phyloP scores from a whole-genome alignment of 805 yeast species.

The Sugiyamaella americana region DNA sequence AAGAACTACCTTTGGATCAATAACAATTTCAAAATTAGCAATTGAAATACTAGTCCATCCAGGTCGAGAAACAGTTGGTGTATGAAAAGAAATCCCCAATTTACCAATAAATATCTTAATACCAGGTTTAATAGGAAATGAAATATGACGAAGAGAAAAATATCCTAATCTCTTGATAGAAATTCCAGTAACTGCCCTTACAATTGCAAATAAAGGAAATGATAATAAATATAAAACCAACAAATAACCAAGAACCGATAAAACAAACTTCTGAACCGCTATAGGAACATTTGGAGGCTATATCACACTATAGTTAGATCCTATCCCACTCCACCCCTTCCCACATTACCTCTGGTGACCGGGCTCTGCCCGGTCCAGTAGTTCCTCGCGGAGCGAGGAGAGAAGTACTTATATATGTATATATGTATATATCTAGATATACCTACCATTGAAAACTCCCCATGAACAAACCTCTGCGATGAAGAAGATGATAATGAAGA shows the following conservation, averaged over 20 bases:
- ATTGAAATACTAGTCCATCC: constrained; percentile 34
- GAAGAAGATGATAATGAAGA: too few relatives aligned
- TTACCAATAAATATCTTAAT: constrained; percentile 31
- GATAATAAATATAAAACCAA: constrained; percentile 28
- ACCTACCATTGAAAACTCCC: too few relatives aligned
- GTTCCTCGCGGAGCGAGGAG: background rate
- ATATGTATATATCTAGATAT: too few relatives aligned
- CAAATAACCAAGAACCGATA: constrained; percentile 17
- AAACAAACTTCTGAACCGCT: constrained; percentile 14
- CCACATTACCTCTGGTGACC: background rate
- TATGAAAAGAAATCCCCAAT: constrained; percentile 33
- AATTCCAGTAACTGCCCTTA: constrained; percentile 36
- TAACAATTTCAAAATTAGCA: constrained; percentile 28
- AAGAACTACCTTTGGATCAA: constrained; percentile 24
- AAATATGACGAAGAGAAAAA: constrained; percentile 33
- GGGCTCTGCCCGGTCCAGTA: background rate
- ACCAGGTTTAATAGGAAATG: constrained; percentile 32
- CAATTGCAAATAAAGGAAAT: constrained; percentile 33
- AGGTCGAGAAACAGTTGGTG: constrained; percentile 38
- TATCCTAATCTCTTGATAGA: constrained; percentile 39
- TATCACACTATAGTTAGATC: background rate
- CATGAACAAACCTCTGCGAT: too few relatives aligned
- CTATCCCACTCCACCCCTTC: too few relatives aligned
- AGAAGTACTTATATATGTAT: too few relatives aligned
- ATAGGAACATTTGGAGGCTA: background rate